Percentiles rank a stretch among this genome's conserved stretches.
Evolutionary conservation across 2,329 filamentous ascomycete species (phyloP).

Genomic region (Aureobasidium sp.): DNA sequence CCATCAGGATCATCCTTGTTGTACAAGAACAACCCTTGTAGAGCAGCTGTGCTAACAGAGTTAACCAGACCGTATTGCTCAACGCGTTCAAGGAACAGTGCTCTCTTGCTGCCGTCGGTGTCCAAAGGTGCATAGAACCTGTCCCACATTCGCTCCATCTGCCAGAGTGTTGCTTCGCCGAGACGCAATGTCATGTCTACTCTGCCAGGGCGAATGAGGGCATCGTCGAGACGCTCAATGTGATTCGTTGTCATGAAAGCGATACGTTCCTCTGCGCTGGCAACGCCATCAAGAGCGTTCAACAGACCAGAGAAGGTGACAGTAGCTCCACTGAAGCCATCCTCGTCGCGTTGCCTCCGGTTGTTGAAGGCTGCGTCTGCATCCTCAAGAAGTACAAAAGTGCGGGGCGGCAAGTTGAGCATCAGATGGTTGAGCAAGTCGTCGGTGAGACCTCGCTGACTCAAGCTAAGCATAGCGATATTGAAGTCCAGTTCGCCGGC

Average conservation of each 20-base stretch:
- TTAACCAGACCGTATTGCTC: constrained; percentile 64
- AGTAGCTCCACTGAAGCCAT: constrained; percentile 79
- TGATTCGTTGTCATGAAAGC: constrained; percentile 94
- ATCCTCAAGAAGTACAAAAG: constrained; percentile 78
- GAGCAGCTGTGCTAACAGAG: constrained; percentile 74
- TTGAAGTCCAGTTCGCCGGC: constrained; percentile 89
- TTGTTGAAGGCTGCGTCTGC: constrained; percentile 88
- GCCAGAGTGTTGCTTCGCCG: constrained; percentile 77
- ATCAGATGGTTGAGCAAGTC: constrained; percentile 80
- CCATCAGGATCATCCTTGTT: constrained; percentile 89
- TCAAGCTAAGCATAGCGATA: constrained; percentile 87
- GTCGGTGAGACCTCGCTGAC: constrained; percentile 82
- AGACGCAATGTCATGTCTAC: constrained; percentile 91
- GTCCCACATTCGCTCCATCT: constrained; percentile 85
- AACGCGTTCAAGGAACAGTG: constrained; percentile 64
- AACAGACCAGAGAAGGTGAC: constrained; percentile 92
- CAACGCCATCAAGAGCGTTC: constrained; percentile 69
- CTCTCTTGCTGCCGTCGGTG: constrained; percentile 51
- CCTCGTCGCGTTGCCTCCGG: constrained; percentile 64
- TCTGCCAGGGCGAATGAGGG: constrained; percentile 80
- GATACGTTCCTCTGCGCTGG: constrained; percentile 87
- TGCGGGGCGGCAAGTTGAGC: constrained; percentile 75
- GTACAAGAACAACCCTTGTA: constrained; percentile 91
- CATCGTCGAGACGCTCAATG: constrained; percentile 80
- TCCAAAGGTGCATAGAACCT: constrained; percentile 89